Percentiles rank a stretch among this genome's conserved stretches.
Conservation (phyloP, 345 rosid genomes). For the Trapa incisa region DNA sequence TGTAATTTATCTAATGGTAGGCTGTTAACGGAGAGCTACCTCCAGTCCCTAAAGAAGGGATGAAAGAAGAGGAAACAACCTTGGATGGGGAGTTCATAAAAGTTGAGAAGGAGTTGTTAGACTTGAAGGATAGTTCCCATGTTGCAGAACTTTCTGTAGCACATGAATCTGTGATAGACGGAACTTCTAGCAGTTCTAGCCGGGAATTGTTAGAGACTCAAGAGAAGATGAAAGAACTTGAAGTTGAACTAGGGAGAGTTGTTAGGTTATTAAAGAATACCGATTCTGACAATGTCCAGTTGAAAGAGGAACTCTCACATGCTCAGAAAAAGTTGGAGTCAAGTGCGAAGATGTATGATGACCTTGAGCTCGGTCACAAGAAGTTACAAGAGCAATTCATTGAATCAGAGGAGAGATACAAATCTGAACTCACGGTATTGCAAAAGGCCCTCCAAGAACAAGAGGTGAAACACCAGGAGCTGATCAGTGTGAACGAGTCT, state of each 20-base stretch:
- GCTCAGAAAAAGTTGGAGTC: slow-evolving; percentile 47
- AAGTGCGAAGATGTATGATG: slow-evolving; percentile 43
- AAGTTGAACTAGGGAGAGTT: slow-evolving; percentile 64
- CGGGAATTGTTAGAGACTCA: slow-evolving; percentile 74
- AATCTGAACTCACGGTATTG: slow-evolving; percentile 40
- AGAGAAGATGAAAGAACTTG: slow-evolving; percentile 69
- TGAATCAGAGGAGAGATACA: slow-evolving; percentile 57
- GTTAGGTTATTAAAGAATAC: slow-evolving; percentile 49
- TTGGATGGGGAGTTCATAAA: slow-evolving; percentile 83
- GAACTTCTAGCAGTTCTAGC: slow-evolving; percentile 39
- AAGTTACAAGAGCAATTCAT: slow-evolving; percentile 50
- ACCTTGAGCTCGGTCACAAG: slow-evolving; percentile 50
- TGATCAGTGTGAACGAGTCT: slow-evolving; percentile 62
- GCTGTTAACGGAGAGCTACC: slow-evolving; percentile 35
- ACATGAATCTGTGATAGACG: slow-evolving; percentile 25
- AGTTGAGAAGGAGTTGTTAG: slow-evolving; percentile 36
- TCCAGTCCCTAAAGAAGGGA: slow-evolving; percentile 30
- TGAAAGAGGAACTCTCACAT: slow-evolving; percentile 46
- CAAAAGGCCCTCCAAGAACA: slow-evolving; percentile 56
- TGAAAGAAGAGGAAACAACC: slow-evolving; percentile 66
- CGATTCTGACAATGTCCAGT: slow-evolving; percentile 47
- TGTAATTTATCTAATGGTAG: slow-evolving; percentile 17
- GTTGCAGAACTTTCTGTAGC: slow-evolving; percentile 14
- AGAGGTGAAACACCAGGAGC: slow-evolving; percentile 63
- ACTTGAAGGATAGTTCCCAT: slow-evolving; percentile 33